Percentiles rank a stretch among this genome's conserved stretches.
phyloP scores from a whole-genome alignment of 371 early-diverging fungal species.

The Quaeritorhiza haematococci region DNA sequence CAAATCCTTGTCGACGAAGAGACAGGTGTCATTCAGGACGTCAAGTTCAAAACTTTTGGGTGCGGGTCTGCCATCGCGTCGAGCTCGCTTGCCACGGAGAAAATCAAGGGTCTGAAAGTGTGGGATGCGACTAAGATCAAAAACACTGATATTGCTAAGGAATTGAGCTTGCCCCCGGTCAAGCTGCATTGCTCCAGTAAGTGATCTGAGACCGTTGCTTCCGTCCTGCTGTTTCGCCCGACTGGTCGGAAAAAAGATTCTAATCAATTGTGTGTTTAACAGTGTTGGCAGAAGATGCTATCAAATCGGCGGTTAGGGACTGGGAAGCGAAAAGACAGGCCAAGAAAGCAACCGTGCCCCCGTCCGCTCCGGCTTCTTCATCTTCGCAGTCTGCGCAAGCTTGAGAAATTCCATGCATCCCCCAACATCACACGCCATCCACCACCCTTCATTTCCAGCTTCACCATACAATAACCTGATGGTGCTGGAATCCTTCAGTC shows the following conservation, averaged over 20 bases:
- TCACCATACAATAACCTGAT: too few relatives aligned
- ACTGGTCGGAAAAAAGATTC: too few relatives aligned
- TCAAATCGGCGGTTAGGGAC: conserved; percentile 94
- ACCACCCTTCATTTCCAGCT: too few relatives aligned
- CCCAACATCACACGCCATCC: too few relatives aligned
- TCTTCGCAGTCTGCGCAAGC: too few relatives aligned
- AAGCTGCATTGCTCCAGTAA: conserved; percentile 97
- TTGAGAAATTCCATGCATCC: too few relatives aligned
- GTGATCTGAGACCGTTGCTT: conserved; percentile 27
- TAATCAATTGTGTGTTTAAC: too few relatives aligned
- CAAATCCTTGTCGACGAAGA: conserved; percentile 94
- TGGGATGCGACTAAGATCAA: conserved; percentile 88
- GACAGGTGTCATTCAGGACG: conserved; percentile 88
- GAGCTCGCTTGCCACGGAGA: conserved; percentile 88
- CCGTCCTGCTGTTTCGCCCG: too few relatives aligned
- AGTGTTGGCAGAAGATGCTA: conserved; percentile 99
- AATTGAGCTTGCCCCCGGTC: conserved; percentile 94
- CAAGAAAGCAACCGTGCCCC: too few relatives aligned
- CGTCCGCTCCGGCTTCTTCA: too few relatives aligned
- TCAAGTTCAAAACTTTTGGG: conserved; percentile 99
- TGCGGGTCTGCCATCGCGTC: conserved; percentile 98
- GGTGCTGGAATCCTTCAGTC: too few relatives aligned
- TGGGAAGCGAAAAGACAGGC: conserved; percentile 46
- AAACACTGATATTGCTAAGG: conserved; percentile 96
- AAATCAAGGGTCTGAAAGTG: conserved; percentile 88